A percentile compares a stretch with the other conserved stretches of the same genome.
Evolutionary conservation across 2,329 filamentous ascomycete genomes (phyloP).

Genomic region (Phialophora chinensis): DNA sequence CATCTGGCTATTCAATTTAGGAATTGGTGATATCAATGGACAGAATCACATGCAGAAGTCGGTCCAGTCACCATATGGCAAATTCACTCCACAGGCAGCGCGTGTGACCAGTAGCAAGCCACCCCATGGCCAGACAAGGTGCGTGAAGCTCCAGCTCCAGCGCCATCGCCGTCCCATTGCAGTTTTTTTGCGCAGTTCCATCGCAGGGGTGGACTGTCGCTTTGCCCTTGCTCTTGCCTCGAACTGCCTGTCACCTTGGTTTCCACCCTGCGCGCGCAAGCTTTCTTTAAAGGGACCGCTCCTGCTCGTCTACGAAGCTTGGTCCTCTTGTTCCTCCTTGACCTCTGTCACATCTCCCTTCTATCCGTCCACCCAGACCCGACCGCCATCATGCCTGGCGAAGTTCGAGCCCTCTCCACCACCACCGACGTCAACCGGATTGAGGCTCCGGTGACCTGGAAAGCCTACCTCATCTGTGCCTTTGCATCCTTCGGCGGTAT

Average conservation of each 20-base stretch:
- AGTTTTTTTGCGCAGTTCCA: conserved; percentile 3
- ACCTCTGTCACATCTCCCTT: conserved; percentile 4
- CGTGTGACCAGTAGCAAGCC: conserved; percentile 24
- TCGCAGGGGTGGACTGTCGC: conserved; percentile 4
- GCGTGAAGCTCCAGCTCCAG: conserved; percentile 1
- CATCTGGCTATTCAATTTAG: conserved; percentile 7
- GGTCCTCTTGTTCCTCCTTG: conserved; percentile 15
- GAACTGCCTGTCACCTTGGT: neutral
- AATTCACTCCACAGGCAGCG: neutral
- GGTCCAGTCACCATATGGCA: conserved; percentile 9
- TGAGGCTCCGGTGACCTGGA: conserved; percentile 63
- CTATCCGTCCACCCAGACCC: neutral
- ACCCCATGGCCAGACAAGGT: neutral
- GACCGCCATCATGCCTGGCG: conserved; percentile 29
- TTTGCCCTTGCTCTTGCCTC: conserved; percentile 7
- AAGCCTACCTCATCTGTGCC: conserved; percentile 67
- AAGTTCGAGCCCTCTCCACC: conserved; percentile 32
- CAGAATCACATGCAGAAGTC: conserved; percentile 18
- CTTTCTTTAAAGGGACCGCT: conserved; percentile 22
- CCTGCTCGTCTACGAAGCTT: conserved; percentile 5
- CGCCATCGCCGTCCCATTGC: conserved; percentile 12
- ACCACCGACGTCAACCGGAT: conserved; percentile 58
- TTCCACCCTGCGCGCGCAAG: conserved; percentile 1
- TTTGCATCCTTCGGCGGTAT: conserved; percentile 67
- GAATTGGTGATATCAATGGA: conserved; percentile 16